phyloP scores from a whole-genome alignment of 2,329 filamentous ascomycete genomes.

The Talaromyces sp. region DNA sequence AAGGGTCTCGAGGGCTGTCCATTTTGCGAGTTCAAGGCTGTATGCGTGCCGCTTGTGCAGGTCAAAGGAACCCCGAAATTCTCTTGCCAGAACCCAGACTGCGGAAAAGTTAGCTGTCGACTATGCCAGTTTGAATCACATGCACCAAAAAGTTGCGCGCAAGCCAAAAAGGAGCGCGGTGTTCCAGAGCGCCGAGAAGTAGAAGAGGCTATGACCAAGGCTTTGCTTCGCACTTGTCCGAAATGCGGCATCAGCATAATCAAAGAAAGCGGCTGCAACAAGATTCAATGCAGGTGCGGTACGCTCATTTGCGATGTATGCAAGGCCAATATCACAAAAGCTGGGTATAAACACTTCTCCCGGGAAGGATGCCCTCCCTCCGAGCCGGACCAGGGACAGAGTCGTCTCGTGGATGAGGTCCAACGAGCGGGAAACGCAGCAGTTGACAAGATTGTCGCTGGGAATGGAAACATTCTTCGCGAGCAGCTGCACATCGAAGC shows the following conservation, averaged over 20 bases:
- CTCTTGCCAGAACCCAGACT: constrained; percentile 62
- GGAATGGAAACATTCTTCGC: constrained; percentile 14
- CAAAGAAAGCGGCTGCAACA: constrained; percentile 77
- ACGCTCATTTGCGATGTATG: constrained; percentile 59
- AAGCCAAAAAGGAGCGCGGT: constrained; percentile 58
- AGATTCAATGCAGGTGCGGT: constrained; percentile 67
- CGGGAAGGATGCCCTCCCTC: constrained; percentile 32
- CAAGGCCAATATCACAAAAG: constrained; percentile 55
- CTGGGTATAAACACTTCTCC: constrained; percentile 64
- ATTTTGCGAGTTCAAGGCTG: constrained; percentile 76
- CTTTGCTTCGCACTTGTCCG: constrained; percentile 67
- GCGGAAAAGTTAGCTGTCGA: constrained; percentile 61
- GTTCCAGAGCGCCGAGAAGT: constrained; percentile 61
- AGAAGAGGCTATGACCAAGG: constrained; percentile 80
- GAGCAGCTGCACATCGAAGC: not conserved
- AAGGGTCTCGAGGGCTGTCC: constrained; percentile 72
- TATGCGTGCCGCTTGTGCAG: constrained; percentile 62
- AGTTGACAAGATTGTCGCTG: constrained; percentile 22
- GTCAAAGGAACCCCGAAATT: constrained; percentile 60
- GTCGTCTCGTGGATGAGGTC: constrained; percentile 22
- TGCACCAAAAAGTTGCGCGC: constrained; percentile 66
- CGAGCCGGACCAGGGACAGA: constrained; percentile 12
- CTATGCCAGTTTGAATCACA: constrained; percentile 67
- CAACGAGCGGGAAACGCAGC: constrained; percentile 24
- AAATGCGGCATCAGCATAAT: constrained; percentile 69